Evolutionary conservation across 139 green algal species (phyloP).

Genomic region (Microglena sp.): DNA sequence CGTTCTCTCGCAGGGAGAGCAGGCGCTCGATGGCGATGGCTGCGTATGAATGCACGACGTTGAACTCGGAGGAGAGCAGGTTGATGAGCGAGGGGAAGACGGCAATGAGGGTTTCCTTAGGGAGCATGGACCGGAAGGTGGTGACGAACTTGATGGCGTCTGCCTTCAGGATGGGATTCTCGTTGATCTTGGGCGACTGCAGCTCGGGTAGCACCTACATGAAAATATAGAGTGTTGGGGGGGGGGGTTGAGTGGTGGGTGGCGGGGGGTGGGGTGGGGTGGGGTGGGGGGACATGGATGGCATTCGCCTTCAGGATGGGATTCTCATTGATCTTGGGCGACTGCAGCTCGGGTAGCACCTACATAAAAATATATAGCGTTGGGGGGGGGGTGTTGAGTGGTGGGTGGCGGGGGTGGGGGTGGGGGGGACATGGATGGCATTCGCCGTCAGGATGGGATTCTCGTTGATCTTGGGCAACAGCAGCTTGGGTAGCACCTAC

Average conservation of each 20-base stretch:
- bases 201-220: slow-evolving; percentile 75
- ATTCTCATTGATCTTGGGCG: slow-evolving; percentile 4
- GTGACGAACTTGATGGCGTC: slow-evolving; percentile 95
- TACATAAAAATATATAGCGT: too few relatives aligned
- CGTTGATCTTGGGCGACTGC: slow-evolving; percentile 40
- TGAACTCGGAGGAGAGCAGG: slow-evolving; percentile 56
- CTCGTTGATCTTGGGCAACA: slow-evolving; percentile 38
- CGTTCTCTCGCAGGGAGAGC: slow-evolving; percentile 55
- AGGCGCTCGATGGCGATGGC: slow-evolving; percentile 82
- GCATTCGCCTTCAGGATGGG: slow-evolving; percentile 87
- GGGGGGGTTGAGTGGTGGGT: too few relatives aligned
- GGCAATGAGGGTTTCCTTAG: slow-evolving; percentile 52
- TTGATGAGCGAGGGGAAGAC: slow-evolving; percentile 56
- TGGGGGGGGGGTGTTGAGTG: neutral
- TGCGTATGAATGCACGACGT: slow-evolving; percentile 96
- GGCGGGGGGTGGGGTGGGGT: too few relatives aligned
- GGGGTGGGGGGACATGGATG: slow-evolving; percentile 91
- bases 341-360: slow-evolving; percentile 1
- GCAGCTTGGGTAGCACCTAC: slow-evolving; percentile 75
- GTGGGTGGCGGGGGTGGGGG: neutral
- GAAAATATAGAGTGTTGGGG: neutral
- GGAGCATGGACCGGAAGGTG: slow-evolving; percentile 75
- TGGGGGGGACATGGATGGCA: slow-evolving; percentile 73
- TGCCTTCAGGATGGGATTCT: slow-evolving; percentile 78
- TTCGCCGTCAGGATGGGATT: slow-evolving; percentile 84